Percentiles rank a stretch among this genome's conserved stretches.
These are phyloP conservation scores for Alternaria solani DNA, from an alignment of 2,329 filamentous ascomycete genomes.

Conservation along the genomic window DNA sequence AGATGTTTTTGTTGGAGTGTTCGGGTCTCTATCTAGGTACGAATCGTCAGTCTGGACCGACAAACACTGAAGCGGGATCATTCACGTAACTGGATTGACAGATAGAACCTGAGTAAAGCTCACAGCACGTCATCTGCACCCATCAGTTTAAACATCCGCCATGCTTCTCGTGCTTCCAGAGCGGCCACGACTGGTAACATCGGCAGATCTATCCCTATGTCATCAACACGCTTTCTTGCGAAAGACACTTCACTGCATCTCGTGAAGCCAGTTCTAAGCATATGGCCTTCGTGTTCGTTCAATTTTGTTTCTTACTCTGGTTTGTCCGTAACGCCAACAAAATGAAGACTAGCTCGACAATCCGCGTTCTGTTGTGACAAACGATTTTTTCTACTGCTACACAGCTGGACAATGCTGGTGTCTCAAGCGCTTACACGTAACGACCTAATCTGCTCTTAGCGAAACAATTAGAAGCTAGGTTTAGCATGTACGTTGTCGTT, in stretches of 20 bases:
- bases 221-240: conserved; percentile 3
- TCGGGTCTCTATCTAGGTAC: neutral
- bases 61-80: neutral
- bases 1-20: neutral
- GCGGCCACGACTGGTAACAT: neutral
- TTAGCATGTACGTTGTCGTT: neutral
- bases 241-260: neutral
- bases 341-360: conserved; percentile 1
- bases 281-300: conserved; percentile 5
- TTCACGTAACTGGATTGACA: neutral
- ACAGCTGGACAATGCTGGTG: conserved; percentile 8
- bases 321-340: neutral
- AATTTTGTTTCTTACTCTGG: conserved; percentile 10
- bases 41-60: neutral
- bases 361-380: conserved; percentile 3
- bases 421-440: conserved; percentile 7
- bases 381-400: conserved; percentile 1
- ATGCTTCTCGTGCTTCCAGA: neutral
- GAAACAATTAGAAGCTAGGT: neutral
- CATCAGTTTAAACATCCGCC: neutral
- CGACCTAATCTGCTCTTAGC: neutral
- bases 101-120: neutral
- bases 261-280: conserved; percentile 2
- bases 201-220: conserved; percentile 3
- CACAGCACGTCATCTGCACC: neutral